A percentile compares a stretch with the other conserved stretches of the same genome.
Evolutionary conservation across 805 yeast species (phyloP).

Genomic region (Saccharomycopsis malanga): DNA sequence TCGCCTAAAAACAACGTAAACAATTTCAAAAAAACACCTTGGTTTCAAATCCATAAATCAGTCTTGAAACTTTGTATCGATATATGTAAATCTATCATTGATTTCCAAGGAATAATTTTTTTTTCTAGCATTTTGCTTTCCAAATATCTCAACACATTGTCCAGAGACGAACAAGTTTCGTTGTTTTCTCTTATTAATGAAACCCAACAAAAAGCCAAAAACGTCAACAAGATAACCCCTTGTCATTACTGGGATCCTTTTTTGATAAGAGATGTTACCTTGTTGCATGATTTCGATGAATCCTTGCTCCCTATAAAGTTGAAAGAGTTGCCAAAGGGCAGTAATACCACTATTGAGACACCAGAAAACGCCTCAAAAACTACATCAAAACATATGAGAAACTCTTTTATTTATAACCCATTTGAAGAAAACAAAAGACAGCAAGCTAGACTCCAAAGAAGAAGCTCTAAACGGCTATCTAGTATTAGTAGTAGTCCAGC

Average conservation of each 20-base stretch:
- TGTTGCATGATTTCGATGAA: conserved; percentile 27
- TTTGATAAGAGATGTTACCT: conserved; percentile 45
- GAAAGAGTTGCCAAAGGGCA: conserved; percentile 17
- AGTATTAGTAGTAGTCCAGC: neutral
- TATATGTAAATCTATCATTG: conserved; percentile 46
- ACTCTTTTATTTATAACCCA: conserved; percentile 20
- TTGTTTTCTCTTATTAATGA: conserved; percentile 32
- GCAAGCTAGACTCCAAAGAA: conserved; percentile 13
- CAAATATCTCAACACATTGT: conserved; percentile 47
- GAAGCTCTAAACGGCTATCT: conserved; percentile 13
- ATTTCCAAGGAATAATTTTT: conserved; percentile 36
- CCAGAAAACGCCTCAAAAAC: neutral
- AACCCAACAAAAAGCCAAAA: conserved; percentile 26
- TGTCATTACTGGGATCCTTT: conserved; percentile 68
- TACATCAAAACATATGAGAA: neutral
- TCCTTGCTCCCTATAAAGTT: conserved; percentile 17
- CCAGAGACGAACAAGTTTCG: conserved; percentile 49
- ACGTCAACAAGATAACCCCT: conserved; percentile 24
- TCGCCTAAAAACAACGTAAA: conserved; percentile 29
- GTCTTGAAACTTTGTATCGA: conserved; percentile 44
- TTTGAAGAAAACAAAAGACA: conserved; percentile 19
- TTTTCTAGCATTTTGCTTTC: conserved; percentile 50
- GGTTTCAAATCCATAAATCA: conserved; percentile 54
- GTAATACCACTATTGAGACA: conserved; percentile 16
- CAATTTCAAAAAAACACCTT: conserved; percentile 33